phyloP scores from a whole-genome alignment of 2,329 filamentous ascomycete genomes.

The Claviceps sorghi region DNA sequence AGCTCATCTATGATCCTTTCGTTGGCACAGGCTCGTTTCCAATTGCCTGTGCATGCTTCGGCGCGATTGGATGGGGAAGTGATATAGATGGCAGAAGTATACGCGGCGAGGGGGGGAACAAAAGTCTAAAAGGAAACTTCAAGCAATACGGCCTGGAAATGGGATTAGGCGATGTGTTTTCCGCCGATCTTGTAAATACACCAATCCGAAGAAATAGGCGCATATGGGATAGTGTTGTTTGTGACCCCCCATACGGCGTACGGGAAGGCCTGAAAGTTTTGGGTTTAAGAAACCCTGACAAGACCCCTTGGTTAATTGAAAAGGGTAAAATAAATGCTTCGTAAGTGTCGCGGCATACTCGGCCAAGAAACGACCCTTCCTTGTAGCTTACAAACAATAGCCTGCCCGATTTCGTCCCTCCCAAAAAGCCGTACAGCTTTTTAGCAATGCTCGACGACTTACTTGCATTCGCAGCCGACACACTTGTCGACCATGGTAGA shows the following conservation, averaged over 20 bases:
- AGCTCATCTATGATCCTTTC: constrained; percentile 87
- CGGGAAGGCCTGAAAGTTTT: constrained; percentile 82
- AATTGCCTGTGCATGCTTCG: constrained; percentile 79
- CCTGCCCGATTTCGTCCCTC: constrained; percentile 58
- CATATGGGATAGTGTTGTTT: constrained; percentile 79
- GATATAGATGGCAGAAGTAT: constrained; percentile 91
- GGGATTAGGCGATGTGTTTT: constrained; percentile 62
- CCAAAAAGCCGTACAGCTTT: constrained; percentile 87
- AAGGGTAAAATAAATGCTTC: constrained; percentile 56
- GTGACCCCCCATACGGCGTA: constrained; percentile 92
- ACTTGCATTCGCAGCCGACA: constrained; percentile 61
- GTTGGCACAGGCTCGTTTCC: constrained; percentile 91
- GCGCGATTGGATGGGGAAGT: constrained; percentile 67
- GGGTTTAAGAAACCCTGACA: constrained; percentile 55
- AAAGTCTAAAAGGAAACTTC: constrained; percentile 55
- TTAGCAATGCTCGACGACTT: constrained; percentile 82
- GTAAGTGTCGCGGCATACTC: constrained; percentile 29
- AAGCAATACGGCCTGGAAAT: constrained; percentile 60
- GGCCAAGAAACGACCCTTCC: neutral
- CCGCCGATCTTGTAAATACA: constrained; percentile 76
- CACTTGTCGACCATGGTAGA: constrained; percentile 63
- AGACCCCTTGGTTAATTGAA: constrained; percentile 44
- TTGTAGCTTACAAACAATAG: constrained; percentile 10
- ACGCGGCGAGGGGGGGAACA: constrained; percentile 48
- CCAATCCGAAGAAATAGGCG: constrained; percentile 46